Conservation (phyloP, 257 asterid genomes). For the Nicotiana sylvestris region DNA sequence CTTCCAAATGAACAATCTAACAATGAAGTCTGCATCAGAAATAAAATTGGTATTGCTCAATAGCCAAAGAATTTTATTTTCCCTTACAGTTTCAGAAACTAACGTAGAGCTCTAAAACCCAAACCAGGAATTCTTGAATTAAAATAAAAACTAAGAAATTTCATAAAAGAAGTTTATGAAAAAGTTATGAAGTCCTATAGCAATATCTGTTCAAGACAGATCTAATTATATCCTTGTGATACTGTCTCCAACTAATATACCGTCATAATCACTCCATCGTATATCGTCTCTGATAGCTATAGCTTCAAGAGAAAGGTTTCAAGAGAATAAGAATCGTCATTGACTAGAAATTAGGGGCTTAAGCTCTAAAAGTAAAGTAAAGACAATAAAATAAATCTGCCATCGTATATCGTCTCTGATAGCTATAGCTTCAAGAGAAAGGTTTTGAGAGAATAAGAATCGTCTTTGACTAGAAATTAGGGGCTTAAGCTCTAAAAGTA, state of each 20-base stretch:
- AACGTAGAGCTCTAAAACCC: background rate
- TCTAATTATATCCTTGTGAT: background rate
- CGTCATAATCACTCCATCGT: background rate
- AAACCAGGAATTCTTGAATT: conserved; percentile 3
- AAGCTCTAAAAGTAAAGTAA: conserved; percentile 4
- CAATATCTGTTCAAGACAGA: background rate
- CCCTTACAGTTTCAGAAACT: background rate
- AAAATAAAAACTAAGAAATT: background rate
- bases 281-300: background rate
- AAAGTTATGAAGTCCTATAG: background rate
- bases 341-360: background rate
- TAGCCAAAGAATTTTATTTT: background rate
- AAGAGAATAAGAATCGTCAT: background rate
- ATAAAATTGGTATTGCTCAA: background rate
- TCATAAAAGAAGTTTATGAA: background rate
- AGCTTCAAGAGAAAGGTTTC: background rate
- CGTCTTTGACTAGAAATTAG: background rate
- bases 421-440: background rate
- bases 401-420: background rate
- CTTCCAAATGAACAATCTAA: conserved; percentile 5
- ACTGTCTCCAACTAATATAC: background rate
- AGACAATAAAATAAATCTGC: no score
- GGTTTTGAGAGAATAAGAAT: background rate
- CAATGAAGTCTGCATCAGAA: background rate
- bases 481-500: background rate